Evolutionary conservation across 2,329 filamentous ascomycete species (phyloP), one percentile per base, ranked within the genome.

Genomic region (Pestalotiopsis sp.): DNA sequence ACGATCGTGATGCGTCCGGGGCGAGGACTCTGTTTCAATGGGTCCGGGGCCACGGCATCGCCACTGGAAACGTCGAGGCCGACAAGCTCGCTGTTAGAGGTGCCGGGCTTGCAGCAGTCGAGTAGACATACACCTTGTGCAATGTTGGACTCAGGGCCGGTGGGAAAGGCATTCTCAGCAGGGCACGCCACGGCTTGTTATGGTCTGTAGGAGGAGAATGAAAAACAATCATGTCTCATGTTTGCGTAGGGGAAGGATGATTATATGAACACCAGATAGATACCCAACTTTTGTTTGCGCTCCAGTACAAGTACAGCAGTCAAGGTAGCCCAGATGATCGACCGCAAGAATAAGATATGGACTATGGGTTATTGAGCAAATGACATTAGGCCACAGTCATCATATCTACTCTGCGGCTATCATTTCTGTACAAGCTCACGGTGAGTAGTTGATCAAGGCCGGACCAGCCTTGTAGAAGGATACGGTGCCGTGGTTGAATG

Each of bases 31-130:
- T 87, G 67, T 96, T 97, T 76, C 86, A 90, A 71, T 98, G 95
- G 95, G 90, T 98, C 61, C 97, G 97, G 81, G 96, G 94, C 0
- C 96, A 99, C 78, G 86, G 86, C 31, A 85, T 85, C 59, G 85
- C 94, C 72, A 79, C 83, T 3, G 95, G 95, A 1, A 98, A 98
- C 76, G 85, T 89, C 59, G 92, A 90, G 13, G 96, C 96, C 1
- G 95, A 98, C 83, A 80, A 80, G 70, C 83, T 98, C 70, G 95
- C 95, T 1, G 91, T 94, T 41, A 83, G 84, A 68, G 92, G 90
- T 1, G 91, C 92, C 20, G 73, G 49, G 68, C 71, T 62, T n/a
- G 36, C 31, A 9, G 58, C 31, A 20, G 27, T 23, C 11, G 27
- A 65, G 14, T 49, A 61, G 57, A 23, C 25, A 61, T 12, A 36